A percentile compares a stretch with the other conserved stretches of the same genome.
These are phyloP conservation scores for Papiliotrema terrestris DNA, from an alignment of 1,284 basidiomycete species.

Conservation along the genomic window DNA sequence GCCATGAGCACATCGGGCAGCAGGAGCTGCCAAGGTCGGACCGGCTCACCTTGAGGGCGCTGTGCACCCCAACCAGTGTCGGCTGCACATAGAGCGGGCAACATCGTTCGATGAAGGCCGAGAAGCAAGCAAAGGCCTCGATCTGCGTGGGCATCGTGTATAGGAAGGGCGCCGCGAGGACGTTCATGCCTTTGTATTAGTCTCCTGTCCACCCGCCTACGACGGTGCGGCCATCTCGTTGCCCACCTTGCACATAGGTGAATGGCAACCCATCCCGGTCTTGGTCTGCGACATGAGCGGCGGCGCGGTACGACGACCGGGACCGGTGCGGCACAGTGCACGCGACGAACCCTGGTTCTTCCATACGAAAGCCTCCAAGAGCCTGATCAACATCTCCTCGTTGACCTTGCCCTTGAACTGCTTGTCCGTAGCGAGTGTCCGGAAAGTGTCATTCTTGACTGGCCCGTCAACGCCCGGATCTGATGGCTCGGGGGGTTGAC, in stretches of 20 bases:
- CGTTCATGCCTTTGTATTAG: constrained; percentile 72
- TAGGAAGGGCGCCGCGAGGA: constrained; percentile 92
- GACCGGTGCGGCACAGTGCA: background rate
- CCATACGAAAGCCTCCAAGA: constrained; percentile 97
- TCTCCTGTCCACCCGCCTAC: background rate
- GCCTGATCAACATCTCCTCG: constrained; percentile 92
- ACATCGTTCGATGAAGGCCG: constrained; percentile 86
- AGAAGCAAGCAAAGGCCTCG: constrained; percentile 94
- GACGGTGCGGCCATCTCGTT: background rate
- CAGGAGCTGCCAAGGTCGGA: background rate
- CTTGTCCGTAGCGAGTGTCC: constrained; percentile 89
- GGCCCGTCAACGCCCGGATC: background rate
- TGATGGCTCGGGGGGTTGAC: background rate
- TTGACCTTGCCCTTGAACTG: constrained; percentile 92
- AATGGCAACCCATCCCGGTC: constrained; percentile 61
- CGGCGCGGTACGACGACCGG: background rate
- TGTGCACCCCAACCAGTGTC: constrained; percentile 88
- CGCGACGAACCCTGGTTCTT: constrained; percentile 65
- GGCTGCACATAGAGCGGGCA: constrained; percentile 95
- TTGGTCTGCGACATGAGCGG: constrained; percentile 13
- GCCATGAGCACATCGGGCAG: background rate
- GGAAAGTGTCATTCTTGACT: constrained; percentile 58
- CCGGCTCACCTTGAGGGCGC: constrained; percentile 74
- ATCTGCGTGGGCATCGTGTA: constrained; percentile 94
- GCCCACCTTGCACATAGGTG: constrained; percentile 78